Evolutionary conservation across 371 early-diverging fungal species (phyloP).

Genomic region (Smittium culicis): DNA sequence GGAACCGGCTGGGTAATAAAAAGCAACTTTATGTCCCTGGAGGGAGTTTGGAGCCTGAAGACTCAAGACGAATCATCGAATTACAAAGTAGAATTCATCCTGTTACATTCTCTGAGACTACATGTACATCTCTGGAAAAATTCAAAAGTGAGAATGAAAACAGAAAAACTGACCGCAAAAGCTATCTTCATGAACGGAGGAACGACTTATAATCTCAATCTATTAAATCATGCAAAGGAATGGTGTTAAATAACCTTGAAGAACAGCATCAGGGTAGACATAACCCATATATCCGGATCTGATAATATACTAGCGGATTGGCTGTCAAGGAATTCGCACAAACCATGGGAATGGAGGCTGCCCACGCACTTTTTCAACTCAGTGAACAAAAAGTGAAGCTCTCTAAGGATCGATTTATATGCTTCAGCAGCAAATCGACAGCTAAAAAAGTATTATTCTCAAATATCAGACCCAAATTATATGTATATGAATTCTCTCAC

Average conservation of each 20-base stretch:
- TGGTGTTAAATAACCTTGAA: neutral
- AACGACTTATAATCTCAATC: neutral
- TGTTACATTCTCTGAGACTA: neutral
- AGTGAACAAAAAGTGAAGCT: neutral
- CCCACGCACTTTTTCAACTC: neutral
- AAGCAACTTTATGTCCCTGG: neutral
- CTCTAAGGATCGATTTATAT: neutral
- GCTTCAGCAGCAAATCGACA: neutral
- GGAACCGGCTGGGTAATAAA: conserved; percentile 2
- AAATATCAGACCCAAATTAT: neutral
- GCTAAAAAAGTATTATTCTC: neutral
- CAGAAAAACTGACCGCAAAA: neutral
- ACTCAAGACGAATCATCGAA: neutral
- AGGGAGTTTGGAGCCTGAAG: neutral
- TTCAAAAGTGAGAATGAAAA: neutral
- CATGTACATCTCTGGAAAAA: neutral
- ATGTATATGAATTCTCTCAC: neutral
- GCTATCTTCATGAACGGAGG: neutral
- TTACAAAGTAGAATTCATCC: neutral
- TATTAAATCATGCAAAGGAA: neutral
- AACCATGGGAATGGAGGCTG: conserved; percentile 1
- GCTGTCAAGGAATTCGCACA: neutral
- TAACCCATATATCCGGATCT: neutral
- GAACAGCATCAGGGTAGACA: neutral
- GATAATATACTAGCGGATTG: neutral